phyloP scores from a whole-genome alignment of 129 eudicot genomes.

The Helianthus annuus region HanXRQr2.0-SUNRISE NC_035439.2:135973525-135974024 shows the following conservation, averaged over 20 bases:
- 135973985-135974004: conserved; percentile 70
- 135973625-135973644: neutral
- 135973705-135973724: conserved; percentile 81
- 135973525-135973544: too few relatives aligned
- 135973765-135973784: conserved; percentile 91
- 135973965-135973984: conserved; percentile 43
- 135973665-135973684: conserved; percentile 40
- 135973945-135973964: conserved; percentile 16
- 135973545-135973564: neutral
- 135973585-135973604: too few relatives aligned
- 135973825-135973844: conserved; percentile 33
- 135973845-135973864: conserved; percentile 56
- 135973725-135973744: conserved; percentile 32
- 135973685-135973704: conserved; percentile 95
- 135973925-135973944: too few relatives aligned
- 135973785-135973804: conserved; percentile 50
- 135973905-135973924: too few relatives aligned
- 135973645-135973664: neutral
- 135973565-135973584: neutral
- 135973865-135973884: conserved; percentile 50
- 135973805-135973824: conserved; percentile 30
- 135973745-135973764: conserved; percentile 53
- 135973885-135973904: too few relatives aligned
- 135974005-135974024: conserved; percentile 47
- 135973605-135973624: neutral